phyloP scores from a whole-genome alignment of 352 stramenopile genomes.

The Pythium brassicae region DNA sequence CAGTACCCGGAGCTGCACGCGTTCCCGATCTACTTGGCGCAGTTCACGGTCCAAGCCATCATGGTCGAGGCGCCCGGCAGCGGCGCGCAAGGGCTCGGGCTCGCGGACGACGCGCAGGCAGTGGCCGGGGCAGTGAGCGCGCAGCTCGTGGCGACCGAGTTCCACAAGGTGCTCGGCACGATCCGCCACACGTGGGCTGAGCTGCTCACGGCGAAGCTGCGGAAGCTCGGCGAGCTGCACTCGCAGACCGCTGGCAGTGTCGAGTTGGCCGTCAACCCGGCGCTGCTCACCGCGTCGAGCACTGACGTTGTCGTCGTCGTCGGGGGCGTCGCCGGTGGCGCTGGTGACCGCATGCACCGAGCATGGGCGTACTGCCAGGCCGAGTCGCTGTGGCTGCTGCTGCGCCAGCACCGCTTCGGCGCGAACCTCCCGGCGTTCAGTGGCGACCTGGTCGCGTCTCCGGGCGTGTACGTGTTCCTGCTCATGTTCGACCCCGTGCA shows the following conservation, averaged over 20 bases:
- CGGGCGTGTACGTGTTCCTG: constrained; percentile 46
- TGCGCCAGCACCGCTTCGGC: constrained; percentile 16
- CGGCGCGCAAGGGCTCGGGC: not conserved
- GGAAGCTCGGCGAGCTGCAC: constrained; percentile 8
- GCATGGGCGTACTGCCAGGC: constrained; percentile 20
- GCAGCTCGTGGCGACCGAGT: constrained; percentile 15
- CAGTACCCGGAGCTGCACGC: constrained; percentile 29
- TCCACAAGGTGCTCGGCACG: constrained; percentile 21
- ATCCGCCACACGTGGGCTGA: constrained; percentile 31
- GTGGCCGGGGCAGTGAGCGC: not conserved
- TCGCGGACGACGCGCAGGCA: not conserved
- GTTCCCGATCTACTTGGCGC: constrained; percentile 39
- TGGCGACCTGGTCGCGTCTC: constrained; percentile 18
- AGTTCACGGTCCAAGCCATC: constrained; percentile 50
- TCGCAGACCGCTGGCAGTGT: not conserved
- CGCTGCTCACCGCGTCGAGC: not conserved
- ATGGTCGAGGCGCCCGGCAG: constrained; percentile 21
- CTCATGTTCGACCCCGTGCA: constrained; percentile 44
- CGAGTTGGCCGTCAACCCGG: not conserved
- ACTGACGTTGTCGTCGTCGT: not conserved
- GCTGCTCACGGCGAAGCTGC: constrained; percentile 16
- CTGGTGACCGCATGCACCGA: not conserved
- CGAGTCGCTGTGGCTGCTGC: constrained; percentile 21
- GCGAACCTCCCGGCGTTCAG: constrained; percentile 15
- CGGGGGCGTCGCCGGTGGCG: not conserved